Base-by-base conservation (phyloP, 306 rosid genomes). In the Acacia crassicarpa region DNA sequence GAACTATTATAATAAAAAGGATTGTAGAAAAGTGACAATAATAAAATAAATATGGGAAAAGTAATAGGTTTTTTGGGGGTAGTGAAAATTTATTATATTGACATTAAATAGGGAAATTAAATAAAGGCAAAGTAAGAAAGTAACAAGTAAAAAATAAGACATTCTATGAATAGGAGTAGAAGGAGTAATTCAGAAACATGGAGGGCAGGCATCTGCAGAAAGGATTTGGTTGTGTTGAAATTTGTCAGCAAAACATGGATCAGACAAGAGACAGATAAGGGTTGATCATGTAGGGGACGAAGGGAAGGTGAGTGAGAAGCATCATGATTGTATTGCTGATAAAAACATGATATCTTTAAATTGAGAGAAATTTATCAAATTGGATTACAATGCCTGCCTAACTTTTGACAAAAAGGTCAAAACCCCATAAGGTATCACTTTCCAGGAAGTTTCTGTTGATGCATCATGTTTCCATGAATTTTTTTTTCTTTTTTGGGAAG, bases 221-320 rank as follows among this genome's bases (percentile, higher is more conserved):
- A 78, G 54, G 68, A 80, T 87, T 72, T 82, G 78, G 14, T 62
- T 44, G 32, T 77, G 9, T 33, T 54, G 41, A 67, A 35, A 20
- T 23, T 32, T 78, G 80, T 67, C 45, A 54, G 27, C 63, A 56
- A 53, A 82, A 70, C 9, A 56, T 46, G 23, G 63, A 78, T 5
- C 65, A 72, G 78, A 84, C 81, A 79, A 69, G 44, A 54, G 81
- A 79, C 67, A 58, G 80, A 79, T 81, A 82, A 61, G 75, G 61
- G 68, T 77, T 70, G 46, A 84, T 62, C 59, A 4, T 53, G 16
- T 9, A 25, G 38, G 67, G 38, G 67, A 2, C 8, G 33, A 10
- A 62, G 27, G 33, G 67, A 23, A 22, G 32, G 2, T 25, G 32
- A 9, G 35, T 27, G 9, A 25, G 40, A 8, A 27, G 41, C 41